Evolutionary conservation across 176 grass and related monocot genomes (phyloP).

Genomic region (Triticum turgidum): DNA sequence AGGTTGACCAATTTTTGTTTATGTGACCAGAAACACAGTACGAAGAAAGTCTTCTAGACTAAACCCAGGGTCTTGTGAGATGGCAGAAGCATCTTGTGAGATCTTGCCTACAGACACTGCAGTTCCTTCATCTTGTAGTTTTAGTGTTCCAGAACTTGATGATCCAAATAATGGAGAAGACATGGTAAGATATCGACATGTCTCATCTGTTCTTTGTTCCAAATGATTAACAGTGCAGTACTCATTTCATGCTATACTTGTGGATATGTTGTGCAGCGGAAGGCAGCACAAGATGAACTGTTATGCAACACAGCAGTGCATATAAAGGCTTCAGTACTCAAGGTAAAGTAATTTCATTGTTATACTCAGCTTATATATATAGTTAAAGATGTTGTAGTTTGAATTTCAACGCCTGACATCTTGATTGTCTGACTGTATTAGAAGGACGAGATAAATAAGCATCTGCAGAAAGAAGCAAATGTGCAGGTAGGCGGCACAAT

Average conservation of each 20-base stretch:
- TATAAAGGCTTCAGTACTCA: slow-evolving; percentile 11
- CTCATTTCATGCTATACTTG: slow-evolving; percentile 13
- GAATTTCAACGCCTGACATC: slow-evolving; percentile 5
- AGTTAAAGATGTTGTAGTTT: not conserved
- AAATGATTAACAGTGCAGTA: not conserved
- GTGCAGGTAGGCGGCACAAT: slow-evolving; percentile 34
- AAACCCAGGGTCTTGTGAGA: slow-evolving; percentile 33
- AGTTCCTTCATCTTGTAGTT: slow-evolving; percentile 18
- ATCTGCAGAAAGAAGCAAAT: not conserved
- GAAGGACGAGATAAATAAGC: slow-evolving; percentile 22
- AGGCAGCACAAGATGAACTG: slow-evolving; percentile 13
- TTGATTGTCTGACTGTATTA: slow-evolving; percentile 19
- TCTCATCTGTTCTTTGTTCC: not conserved
- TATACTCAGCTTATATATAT: slow-evolving; percentile 19
- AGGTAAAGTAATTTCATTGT: slow-evolving; percentile 21
- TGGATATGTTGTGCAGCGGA: slow-evolving; percentile 8
- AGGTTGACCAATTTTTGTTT: slow-evolving; percentile 11
- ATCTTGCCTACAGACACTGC: not conserved
- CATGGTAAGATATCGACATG: slow-evolving; percentile 9
- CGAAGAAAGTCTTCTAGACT: slow-evolving; percentile 46
- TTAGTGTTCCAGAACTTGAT: slow-evolving; percentile 9
- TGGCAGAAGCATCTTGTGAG: not conserved
- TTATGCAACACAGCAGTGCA: not conserved
- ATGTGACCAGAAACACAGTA: slow-evolving; percentile 22
- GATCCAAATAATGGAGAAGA: slow-evolving; percentile 16